Evolutionary conservation across 305 asterid genomes (phyloP).

Genomic region (Plantago coronopus): DNA sequence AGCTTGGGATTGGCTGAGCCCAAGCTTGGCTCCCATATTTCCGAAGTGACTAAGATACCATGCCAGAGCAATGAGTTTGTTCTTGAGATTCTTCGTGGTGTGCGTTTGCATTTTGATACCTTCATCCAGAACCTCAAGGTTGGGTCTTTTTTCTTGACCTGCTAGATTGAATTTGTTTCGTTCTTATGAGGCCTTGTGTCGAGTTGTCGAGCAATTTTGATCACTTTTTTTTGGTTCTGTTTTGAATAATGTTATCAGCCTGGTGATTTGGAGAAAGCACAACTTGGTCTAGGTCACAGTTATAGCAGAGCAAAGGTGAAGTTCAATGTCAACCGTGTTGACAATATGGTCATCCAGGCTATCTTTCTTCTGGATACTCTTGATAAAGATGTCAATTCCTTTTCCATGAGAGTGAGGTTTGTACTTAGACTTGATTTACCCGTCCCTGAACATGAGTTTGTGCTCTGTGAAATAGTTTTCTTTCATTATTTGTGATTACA

Average conservation of each 20-base stretch:
- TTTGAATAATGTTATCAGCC: constrained; percentile 36
- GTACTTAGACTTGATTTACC: constrained; percentile 11
- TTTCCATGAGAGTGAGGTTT: constrained; percentile 91
- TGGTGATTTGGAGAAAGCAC: constrained; percentile 90
- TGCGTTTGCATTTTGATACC: constrained; percentile 66
- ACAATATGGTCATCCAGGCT: constrained; percentile 94
- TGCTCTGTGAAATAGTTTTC: background rate
- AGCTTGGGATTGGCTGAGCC: constrained; percentile 81
- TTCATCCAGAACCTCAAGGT: constrained; percentile 78
- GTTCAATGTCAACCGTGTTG: constrained; percentile 91
- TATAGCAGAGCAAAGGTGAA: constrained; percentile 95
- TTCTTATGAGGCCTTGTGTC: background rate
- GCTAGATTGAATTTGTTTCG: background rate
- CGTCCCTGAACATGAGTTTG: background rate
- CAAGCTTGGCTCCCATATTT: constrained; percentile 79
- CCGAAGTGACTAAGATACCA: constrained; percentile 76
- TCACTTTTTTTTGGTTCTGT: constrained; percentile 19
- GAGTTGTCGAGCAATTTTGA: background rate
- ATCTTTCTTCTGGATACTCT: constrained; percentile 93
- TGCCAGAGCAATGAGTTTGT: constrained; percentile 81
- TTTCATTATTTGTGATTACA: background rate
- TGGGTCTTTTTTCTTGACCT: background rate
- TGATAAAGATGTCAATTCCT: constrained; percentile 87
- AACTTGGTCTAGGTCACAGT: constrained; percentile 89
- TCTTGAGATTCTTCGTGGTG: constrained; percentile 87